phyloP scores from a whole-genome alignment of 2,329 filamentous ascomycete species.

The Stachybotrys chlorohalonatus region DNA sequence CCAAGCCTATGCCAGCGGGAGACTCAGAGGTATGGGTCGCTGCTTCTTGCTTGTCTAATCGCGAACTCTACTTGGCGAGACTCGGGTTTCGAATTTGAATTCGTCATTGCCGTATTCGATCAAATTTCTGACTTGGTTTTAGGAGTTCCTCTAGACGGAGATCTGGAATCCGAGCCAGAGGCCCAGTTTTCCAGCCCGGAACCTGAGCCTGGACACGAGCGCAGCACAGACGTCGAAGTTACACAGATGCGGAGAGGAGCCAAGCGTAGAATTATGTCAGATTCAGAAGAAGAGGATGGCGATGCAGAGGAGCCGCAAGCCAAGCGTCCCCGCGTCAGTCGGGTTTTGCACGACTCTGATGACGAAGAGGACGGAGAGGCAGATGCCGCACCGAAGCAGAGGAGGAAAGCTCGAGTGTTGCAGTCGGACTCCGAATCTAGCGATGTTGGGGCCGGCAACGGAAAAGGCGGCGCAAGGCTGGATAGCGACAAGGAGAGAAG shows the following conservation, averaged over 20 bases:
- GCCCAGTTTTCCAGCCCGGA: constrained; percentile 5
- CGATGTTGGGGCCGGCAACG: neutral
- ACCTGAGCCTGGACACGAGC: neutral
- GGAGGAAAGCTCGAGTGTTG: neutral
- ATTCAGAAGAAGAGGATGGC: constrained; percentile 20
- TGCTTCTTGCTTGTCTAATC: too few species aligned
- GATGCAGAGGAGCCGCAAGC: constrained; percentile 7
- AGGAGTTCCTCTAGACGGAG: constrained; percentile 1
- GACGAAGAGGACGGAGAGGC: constrained; percentile 6
- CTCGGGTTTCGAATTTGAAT: too few species aligned
- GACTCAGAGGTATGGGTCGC: neutral
- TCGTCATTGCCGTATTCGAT: neutral
- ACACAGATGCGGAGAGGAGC: neutral
- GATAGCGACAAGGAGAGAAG: constrained; percentile 4
- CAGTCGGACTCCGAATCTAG: neutral
- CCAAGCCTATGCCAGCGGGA: neutral
- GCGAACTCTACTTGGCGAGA: too few species aligned
- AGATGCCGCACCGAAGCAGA: neutral
- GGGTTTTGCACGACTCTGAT: constrained; percentile 11
- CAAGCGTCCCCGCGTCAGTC: constrained; percentile 14
- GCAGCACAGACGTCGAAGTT: neutral
- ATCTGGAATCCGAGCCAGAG: neutral
- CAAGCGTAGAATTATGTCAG: constrained; percentile 18
- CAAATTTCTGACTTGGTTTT: neutral
- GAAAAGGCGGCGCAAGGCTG: constrained; percentile 4